Percentiles rank a stretch among this genome's conserved stretches.
Evolutionary conservation across 805 yeast genomes (phyloP).

Genomic region (Vanderwaltozyma yarrowii): DNA sequence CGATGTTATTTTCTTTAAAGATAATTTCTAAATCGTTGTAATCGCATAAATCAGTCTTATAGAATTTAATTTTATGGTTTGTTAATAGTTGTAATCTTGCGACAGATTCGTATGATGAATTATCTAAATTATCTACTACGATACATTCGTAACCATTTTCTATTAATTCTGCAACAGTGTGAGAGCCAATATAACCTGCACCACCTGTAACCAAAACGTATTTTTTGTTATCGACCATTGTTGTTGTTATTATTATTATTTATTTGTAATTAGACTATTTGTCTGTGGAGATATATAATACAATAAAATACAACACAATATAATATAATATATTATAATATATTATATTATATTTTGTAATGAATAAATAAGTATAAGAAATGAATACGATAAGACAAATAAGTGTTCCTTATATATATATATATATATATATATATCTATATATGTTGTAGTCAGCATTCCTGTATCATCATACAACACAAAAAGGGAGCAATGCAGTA

Average conservation of each 20-base stretch:
- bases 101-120: constrained; percentile 58
- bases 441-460: no score
- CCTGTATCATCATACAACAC: no score
- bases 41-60: constrained; percentile 49
- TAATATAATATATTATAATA: no score
- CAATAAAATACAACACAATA: no score
- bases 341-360: no score
- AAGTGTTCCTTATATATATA: no score
- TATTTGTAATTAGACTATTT: background rate
- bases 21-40: constrained; percentile 37
- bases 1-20: constrained; percentile 39
- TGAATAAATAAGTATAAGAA: no score
- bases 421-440: no score
- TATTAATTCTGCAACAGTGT: constrained; percentile 56
- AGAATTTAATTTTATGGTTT: constrained; percentile 41
- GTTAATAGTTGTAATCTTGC: constrained; percentile 48
- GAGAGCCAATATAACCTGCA: constrained; percentile 81
- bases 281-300: no score
- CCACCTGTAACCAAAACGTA: constrained; percentile 69
- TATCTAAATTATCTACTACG: constrained; percentile 60
- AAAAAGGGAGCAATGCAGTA: no score
- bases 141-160: constrained; percentile 57
- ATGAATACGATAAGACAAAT: no score
- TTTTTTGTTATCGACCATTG: constrained; percentile 17
- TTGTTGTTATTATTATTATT: background rate